Evolutionary conservation across 805 yeast genomes (phyloP).

Genomic region (Yamadazyma takamatsuzukensis): DNA sequence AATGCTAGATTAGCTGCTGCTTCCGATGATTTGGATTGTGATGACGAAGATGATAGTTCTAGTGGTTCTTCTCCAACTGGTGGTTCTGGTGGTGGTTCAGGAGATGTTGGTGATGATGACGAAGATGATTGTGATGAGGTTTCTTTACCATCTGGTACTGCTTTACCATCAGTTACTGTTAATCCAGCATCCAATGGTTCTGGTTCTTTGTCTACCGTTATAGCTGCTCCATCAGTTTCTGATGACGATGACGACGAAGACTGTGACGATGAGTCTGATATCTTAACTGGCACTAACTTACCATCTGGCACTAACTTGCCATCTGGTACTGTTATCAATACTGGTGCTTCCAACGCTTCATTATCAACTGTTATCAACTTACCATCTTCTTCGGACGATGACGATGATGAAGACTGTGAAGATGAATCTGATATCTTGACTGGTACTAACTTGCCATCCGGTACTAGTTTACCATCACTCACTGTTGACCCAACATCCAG

Average conservation of each 20-base stretch:
- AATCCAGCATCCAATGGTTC: no score
- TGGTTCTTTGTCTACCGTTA: no score
- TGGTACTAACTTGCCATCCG: not conserved
- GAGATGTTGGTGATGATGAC: slow-evolving; percentile 10
- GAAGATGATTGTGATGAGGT: slow-evolving; percentile 7
- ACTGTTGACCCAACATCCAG: not conserved
- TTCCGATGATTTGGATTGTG: slow-evolving; percentile 6
- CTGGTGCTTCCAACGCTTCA: no score
- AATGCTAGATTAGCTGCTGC: not conserved
- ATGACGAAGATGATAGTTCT: slow-evolving; percentile 9
- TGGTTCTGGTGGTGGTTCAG: not conserved
- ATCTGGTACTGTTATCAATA: no score
- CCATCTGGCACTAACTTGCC: no score
- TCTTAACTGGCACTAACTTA: no score
- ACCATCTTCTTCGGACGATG: slow-evolving; percentile 3
- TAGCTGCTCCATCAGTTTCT: no score
- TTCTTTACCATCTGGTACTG: no score
- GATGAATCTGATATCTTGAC: slow-evolving; percentile 5
- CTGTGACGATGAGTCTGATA: slow-evolving; percentile 7
- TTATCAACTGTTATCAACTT: no score
- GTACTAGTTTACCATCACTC: not conserved
- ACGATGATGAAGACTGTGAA: slow-evolving; percentile 10
- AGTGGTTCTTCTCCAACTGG: slow-evolving; percentile 1
- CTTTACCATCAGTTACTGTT: no score
- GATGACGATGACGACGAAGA: slow-evolving; percentile 3